Evolutionary conservation across 2,329 filamentous ascomycete genomes (phyloP), one percentile per base, ranked within the genome.

Genomic region (Didymella exigua): DNA sequence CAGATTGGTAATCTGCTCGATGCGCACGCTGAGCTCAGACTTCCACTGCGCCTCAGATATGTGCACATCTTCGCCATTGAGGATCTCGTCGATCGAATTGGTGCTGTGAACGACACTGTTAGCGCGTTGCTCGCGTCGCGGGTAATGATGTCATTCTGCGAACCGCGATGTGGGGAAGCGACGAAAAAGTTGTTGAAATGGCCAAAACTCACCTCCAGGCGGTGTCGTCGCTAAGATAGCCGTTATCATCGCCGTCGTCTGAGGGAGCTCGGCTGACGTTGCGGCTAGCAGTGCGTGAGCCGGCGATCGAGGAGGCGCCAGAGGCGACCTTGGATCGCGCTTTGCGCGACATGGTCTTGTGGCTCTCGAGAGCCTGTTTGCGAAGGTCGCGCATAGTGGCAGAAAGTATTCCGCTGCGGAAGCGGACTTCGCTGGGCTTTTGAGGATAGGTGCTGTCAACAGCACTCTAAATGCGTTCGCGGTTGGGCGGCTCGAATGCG

Each of bases 301-400:
- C 82, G 10, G 78, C 78, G 16, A 85, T 79, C 5, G 86, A 89
- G 27, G 78, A 79, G 52, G 81, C 79, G 29, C 84, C 82, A 14
- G 84, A 86, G 37, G 77, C 79, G 53, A 81, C 79, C 55, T 79
- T 79, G 19, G 83, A 82, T 57, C 81, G 82, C 19, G 87, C 86
- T 74, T 90, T 91, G 66, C 82, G 83, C 41, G 89, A 91, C 29
- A 85, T 76, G 14, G 88, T 91, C 78, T 91, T 91, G 71, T 84
- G 84, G 77, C 85, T 86, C 76, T 88, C 86, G 54, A 90, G 84
- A 45, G 85, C 87, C 74, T 89, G 87, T 70, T 89, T 87, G 64
- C 86, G 75, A 42, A 81, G 75, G 50, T 88, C 85, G 68, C 82
- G 85, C 86, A 89, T 89, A 40, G 48, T 66, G 58, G 16, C 46